These are phyloP conservation scores for Thraustochytrium sp. DNA, from an alignment of 352 stramenopile genomes.

Conservation along the genomic window DNA sequence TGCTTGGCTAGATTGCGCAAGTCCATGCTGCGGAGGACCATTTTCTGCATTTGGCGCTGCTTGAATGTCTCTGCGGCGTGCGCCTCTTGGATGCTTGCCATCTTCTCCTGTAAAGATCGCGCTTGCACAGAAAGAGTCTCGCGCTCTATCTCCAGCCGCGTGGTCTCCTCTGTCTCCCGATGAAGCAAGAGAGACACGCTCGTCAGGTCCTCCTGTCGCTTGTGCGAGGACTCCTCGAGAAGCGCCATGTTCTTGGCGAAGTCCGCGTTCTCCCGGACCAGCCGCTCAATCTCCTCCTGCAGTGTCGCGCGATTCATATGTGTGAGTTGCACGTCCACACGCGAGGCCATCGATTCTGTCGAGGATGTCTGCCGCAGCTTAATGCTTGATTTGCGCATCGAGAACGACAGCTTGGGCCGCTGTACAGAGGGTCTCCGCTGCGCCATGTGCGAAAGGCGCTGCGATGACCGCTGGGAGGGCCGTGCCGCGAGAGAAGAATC, in stretches of 20 bases:
- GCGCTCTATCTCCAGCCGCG: not conserved
- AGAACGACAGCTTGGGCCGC: not conserved
- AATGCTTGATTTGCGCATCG: not conserved
- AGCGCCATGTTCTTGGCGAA: not conserved
- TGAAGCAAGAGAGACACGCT: not conserved
- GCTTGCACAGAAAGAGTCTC: not conserved
- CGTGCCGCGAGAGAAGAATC: not conserved
- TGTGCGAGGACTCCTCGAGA: not conserved
- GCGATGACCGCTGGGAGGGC: not conserved
- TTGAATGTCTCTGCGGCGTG: not conserved
- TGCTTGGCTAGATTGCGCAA: conserved; percentile 9
- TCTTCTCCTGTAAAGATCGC: not conserved
- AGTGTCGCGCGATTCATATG: conserved; percentile 7
- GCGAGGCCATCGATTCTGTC: not conserved
- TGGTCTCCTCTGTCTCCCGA: not conserved
- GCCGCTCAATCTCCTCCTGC: not conserved
- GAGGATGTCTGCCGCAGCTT: not conserved
- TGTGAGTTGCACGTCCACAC: not conserved
- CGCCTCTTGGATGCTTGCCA: not conserved
- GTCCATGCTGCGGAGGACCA: not conserved
- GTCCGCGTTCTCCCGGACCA: conserved; percentile 11
- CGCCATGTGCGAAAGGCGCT: no score
- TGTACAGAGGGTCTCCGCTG: not conserved
- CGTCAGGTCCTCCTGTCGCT: not conserved
- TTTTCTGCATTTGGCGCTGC: not conserved